phyloP scores from a whole-genome alignment of 2,329 filamentous ascomycete genomes.

The Fusarium sp. region DNA sequence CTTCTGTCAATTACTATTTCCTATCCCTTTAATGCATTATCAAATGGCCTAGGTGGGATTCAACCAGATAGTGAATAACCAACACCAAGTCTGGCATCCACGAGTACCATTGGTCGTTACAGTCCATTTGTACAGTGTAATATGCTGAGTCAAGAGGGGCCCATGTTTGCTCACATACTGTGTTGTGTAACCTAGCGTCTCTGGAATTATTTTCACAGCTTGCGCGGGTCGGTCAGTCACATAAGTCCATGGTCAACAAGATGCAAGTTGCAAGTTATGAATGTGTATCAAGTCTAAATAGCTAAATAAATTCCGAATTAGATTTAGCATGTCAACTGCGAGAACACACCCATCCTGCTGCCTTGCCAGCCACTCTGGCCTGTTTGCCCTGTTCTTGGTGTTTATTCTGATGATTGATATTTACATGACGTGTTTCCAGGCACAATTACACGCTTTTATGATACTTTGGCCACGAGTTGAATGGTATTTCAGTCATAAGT shows the following conservation, averaged over 20 bases:
- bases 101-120: not conserved
- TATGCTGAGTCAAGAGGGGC: not conserved
- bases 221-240: not conserved
- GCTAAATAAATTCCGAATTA: fast-evolving
- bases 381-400: not conserved
- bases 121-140: not conserved
- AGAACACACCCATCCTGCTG: no score
- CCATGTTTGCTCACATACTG: not conserved
- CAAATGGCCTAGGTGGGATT: no score
- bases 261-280: no score
- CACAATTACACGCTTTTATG: not conserved
- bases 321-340: not conserved
- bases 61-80: not conserved
- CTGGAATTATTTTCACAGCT: not conserved
- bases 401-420: no score
- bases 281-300: not conserved
- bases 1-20: fast-evolving
- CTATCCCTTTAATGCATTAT: not conserved
- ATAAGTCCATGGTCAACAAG: no score
- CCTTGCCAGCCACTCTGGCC: not conserved
- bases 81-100: not conserved
- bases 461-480: not conserved
- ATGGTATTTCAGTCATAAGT: not conserved
- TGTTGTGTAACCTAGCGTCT: not conserved
- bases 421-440: no score